These are phyloP conservation scores for Aristolochia californica DNA, from an alignment of 164 flowering plant genomes.

Conservation along the genomic window DNA sequence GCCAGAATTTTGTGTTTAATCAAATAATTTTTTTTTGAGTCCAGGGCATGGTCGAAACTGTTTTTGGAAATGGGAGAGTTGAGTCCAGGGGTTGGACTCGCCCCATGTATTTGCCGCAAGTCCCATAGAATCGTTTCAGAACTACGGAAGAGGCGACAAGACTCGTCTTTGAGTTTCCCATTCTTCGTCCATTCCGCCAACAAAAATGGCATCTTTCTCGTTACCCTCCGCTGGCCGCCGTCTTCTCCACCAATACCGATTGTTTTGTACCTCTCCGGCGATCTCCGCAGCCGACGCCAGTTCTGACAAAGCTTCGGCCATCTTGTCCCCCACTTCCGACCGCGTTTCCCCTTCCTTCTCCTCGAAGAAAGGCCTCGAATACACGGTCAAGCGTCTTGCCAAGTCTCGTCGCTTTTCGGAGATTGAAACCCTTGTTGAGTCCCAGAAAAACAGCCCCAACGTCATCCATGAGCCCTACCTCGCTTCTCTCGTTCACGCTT, in stretches of 20 bases:
- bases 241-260: slow-evolving; percentile 1
- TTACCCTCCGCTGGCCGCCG: not conserved
- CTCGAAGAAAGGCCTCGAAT: not conserved
- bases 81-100: too few relatives aligned
- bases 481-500: slow-evolving; percentile 48
- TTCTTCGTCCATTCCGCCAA: too few relatives aligned
- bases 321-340: not conserved
- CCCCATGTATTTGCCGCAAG: too few relatives aligned
- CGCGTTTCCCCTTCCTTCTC: not conserved
- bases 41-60: too few relatives aligned
- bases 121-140: too few relatives aligned
- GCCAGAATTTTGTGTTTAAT: too few relatives aligned
- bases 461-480: slow-evolving; percentile 33
- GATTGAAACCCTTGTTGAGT: slow-evolving; percentile 37
- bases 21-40: too few relatives aligned
- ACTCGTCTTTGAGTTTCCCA: too few relatives aligned
- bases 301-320: not conserved
- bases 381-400: slow-evolving; percentile 29
- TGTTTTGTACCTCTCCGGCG: slow-evolving; percentile 2
- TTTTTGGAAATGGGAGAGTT: too few relatives aligned
- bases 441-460: slow-evolving; percentile 36
- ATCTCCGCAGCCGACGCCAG: not conserved
- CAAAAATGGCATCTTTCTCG: not conserved
- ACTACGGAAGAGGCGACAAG: too few relatives aligned
- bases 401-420: slow-evolving; percentile 14